Evolutionary conservation across 495 filamentous ascomycete species (phyloP).

Genomic region (Podospora conica): DNA sequence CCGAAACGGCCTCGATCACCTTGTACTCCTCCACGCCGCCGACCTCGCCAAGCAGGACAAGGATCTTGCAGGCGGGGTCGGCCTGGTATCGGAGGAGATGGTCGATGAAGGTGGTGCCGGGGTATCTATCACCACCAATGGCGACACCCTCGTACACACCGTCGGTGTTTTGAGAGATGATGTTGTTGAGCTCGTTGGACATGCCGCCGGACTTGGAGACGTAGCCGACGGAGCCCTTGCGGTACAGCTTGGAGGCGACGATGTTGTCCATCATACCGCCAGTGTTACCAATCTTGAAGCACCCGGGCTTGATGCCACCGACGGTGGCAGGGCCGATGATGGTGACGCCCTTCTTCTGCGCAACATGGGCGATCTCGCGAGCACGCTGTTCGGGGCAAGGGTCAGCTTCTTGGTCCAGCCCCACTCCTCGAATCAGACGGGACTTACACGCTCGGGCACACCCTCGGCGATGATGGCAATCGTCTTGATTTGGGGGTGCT

Average conservation of each 20-base stretch:
- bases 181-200: conserved; percentile 99
- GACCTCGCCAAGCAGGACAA: conserved; percentile 92
- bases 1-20: conserved; percentile 96
- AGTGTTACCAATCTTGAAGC: conserved; percentile 99
- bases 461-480: conserved; percentile 99
- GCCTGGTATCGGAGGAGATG: conserved; percentile 91
- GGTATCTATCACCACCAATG: conserved; percentile 98
- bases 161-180: conserved; percentile 88
- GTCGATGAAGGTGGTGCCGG: conserved; percentile 98
- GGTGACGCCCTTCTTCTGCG: conserved; percentile 95
- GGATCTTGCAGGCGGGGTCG: conserved; percentile 95
- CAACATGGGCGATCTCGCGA: conserved; percentile 92
- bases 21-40: conserved; percentile 99
- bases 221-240: conserved; percentile 95
- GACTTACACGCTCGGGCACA: conserved; percentile 90
- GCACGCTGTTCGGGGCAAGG: conserved; percentile 56
- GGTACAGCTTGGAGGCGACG: conserved; percentile 99
- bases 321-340: conserved; percentile 98
- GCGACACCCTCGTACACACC: conserved; percentile 99
- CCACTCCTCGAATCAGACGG: not conserved
- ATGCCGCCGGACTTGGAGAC: conserved; percentile 99
- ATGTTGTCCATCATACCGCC: conserved; percentile 99
- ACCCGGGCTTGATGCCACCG: conserved; percentile 98
- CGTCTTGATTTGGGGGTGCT: conserved; percentile 91
- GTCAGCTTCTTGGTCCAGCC: not conserved